phyloP scores from a whole-genome alignment of 2,329 filamentous ascomycete species.

The Aspergillus nomiae region DNA sequence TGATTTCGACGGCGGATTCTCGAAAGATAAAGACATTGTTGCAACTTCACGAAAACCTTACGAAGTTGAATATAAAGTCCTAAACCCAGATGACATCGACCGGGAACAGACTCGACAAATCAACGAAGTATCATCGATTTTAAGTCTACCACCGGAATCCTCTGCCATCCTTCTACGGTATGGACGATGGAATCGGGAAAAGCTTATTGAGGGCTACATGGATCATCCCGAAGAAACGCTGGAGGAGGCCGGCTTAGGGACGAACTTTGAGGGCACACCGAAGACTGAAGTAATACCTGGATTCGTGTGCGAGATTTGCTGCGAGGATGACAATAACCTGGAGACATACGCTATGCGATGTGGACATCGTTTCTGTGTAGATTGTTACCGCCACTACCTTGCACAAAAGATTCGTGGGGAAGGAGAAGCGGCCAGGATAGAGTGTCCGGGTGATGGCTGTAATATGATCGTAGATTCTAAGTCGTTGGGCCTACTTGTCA shows the following conservation, averaged over 20 bases:
- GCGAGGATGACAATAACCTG: constrained; percentile 77
- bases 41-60: constrained; percentile 74
- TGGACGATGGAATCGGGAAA: constrained; percentile 95
- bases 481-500: constrained; percentile 76
- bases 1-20: constrained; percentile 62
- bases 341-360: constrained; percentile 93
- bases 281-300: constrained; percentile 70
- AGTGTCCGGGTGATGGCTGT: constrained; percentile 87
- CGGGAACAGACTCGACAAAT: constrained; percentile 83
- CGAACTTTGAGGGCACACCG: constrained; percentile 62
- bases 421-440: constrained; percentile 90
- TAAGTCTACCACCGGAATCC: constrained; percentile 86
- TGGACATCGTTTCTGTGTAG: constrained; percentile 87
- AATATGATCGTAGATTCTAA: constrained; percentile 88
- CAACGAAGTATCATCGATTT: constrained; percentile 85
- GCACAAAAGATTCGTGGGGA: constrained; percentile 92
- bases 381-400: constrained; percentile 91
- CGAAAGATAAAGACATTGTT: constrained; percentile 69
- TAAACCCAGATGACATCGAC: constrained; percentile 78
- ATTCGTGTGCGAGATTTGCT: constrained; percentile 95
- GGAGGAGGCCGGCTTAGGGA: constrained; percentile 79
- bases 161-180: constrained; percentile 86
- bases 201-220: constrained; percentile 95
- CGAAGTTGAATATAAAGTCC: constrained; percentile 82
- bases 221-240: constrained; percentile 77